A percentile compares a stretch with the other conserved stretches of the same genome.
These are phyloP conservation scores for Fusarium irregulare DNA, from an alignment of 2,329 filamentous ascomycete species.

Conservation along the genomic window DNA sequence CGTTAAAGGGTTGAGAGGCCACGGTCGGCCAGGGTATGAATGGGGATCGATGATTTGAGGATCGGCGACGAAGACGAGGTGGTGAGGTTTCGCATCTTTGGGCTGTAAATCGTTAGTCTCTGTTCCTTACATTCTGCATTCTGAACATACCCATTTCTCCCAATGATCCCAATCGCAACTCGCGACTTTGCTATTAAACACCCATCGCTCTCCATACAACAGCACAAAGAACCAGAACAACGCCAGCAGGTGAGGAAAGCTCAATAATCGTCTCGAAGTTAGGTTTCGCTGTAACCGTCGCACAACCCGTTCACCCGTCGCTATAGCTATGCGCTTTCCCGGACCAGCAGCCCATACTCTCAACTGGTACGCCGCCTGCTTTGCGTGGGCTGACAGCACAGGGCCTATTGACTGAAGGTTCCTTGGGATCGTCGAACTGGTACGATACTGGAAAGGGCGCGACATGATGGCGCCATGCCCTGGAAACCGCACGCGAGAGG, in stretches of 20 bases:
- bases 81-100: constrained; percentile 80
- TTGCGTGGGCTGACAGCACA: constrained; percentile 37
- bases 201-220: constrained; percentile 85
- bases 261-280: constrained; percentile 63
- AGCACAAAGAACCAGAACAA: constrained; percentile 80
- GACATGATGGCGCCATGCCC: constrained; percentile 51
- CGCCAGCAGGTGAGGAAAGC: constrained; percentile 75
- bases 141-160: constrained; percentile 85
- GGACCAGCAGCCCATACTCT: constrained; percentile 58
- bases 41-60: constrained; percentile 94
- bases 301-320: constrained; percentile 45
- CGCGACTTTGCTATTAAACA: constrained; percentile 77
- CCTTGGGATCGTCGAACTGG: constrained; percentile 26
- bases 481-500: background rate
- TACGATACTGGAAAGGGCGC: constrained; percentile 37
- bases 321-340: constrained; percentile 52
- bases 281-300: constrained; percentile 57
- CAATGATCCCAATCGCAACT: constrained; percentile 85
- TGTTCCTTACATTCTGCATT: background rate
- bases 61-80: constrained; percentile 85
- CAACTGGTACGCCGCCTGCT: constrained; percentile 47
- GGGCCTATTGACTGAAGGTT: constrained; percentile 40
- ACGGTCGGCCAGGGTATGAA: constrained; percentile 86
- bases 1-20: constrained; percentile 66
- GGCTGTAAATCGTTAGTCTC: constrained; percentile 67